Base-by-base conservation (phyloP, 2,329 filamentous ascomycete genomes). In the Microthyrium microscopicum region DNA sequence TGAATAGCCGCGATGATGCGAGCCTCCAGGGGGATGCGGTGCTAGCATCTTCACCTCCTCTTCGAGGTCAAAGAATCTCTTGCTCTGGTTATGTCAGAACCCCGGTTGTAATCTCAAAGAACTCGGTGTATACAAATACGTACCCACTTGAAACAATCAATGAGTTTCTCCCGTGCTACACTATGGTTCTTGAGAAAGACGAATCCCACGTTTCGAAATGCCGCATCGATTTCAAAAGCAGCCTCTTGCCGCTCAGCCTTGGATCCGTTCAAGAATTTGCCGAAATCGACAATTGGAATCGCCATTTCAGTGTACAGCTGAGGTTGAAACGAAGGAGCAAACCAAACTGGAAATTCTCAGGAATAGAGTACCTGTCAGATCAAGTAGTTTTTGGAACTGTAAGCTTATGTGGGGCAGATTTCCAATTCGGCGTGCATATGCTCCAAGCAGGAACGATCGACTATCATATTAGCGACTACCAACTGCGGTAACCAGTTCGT, bases 141-240 rank as follows among this genome's bases (percentile, higher is more conserved):
- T 36, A 49, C 48, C 48, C 46, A 51, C 8, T 37, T 33, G 32
- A 52, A 53, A 20, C 41, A 44, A 26, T 49, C 37, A 8, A 48
- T 42, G 1, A 58, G 43, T 20, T 41, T 37, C 19, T 49, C 42
- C 22, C 44, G 42, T 3, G 41, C 34, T 0, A 61, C 40, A 2
- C 53, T 54, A 35, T 59, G 54, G 28, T 56, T 55, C 33, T 43
- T 48, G 19, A 61, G 43, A 37, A 58, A 57, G 24, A 58, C 56
- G 37, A 61, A 61, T 3, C 57, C 57, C 6, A 53, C 46, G 5
- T 41, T 43, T 13, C 46, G 46, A 20, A 57, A 57, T 1, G 55
- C 56, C 5, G 45, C 34, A 35, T 58, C 54, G 15, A 60, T 51
- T n/a, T 53, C 35, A 16, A 40, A 31, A 2, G 54, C 52, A 2